Evolutionary conservation across 1,284 basidiomycete species (phyloP).

Genomic region (Ganoderma leucocontextum): DNA sequence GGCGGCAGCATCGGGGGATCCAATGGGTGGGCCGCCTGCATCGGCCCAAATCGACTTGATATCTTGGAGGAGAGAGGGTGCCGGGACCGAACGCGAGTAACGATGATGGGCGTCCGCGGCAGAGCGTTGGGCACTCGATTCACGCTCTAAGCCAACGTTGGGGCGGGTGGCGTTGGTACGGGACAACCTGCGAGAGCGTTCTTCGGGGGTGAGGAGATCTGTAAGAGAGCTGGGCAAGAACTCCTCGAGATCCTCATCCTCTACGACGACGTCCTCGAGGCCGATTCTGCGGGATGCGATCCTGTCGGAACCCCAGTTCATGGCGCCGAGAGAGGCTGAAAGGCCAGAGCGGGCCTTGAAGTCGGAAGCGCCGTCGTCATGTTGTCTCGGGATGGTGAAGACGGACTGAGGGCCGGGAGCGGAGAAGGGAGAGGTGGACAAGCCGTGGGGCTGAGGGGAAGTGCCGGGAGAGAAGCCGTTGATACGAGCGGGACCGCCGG

Average conservation of each 20-base stretch:
- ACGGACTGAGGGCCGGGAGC: slow-evolving; percentile 68
- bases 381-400: slow-evolving; percentile 56
- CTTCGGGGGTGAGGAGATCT: slow-evolving; percentile 89
- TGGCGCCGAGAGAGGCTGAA: slow-evolving; percentile 57
- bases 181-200: slow-evolving; percentile 80
- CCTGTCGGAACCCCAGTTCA: slow-evolving; percentile 42
- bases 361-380: slow-evolving; percentile 42
- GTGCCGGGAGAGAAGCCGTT: slow-evolving; percentile 59
- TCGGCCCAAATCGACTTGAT: slow-evolving; percentile 79
- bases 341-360: slow-evolving; percentile 49
- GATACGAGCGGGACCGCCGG: slow-evolving; percentile 44
- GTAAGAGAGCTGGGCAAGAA: slow-evolving; percentile 87
- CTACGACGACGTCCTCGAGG: slow-evolving; percentile 55
- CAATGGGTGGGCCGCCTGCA: slow-evolving; percentile 40
- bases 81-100: slow-evolving; percentile 81
- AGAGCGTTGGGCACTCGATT: slow-evolving; percentile 36
- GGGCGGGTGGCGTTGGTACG: slow-evolving; percentile 60
- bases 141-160: slow-evolving; percentile 30
- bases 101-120: slow-evolving; percentile 61
- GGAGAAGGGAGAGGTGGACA: slow-evolving; percentile 72
- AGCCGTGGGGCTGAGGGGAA: slow-evolving; percentile 51
- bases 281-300: slow-evolving; percentile 31
- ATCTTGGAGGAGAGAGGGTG: slow-evolving; percentile 74
- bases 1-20: slow-evolving; percentile 40
- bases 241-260: slow-evolving; percentile 85